These are phyloP conservation scores for Phytophthora fragariae DNA, from an alignment of 352 stramenopile genomes.

Conservation along the genomic window DNA sequence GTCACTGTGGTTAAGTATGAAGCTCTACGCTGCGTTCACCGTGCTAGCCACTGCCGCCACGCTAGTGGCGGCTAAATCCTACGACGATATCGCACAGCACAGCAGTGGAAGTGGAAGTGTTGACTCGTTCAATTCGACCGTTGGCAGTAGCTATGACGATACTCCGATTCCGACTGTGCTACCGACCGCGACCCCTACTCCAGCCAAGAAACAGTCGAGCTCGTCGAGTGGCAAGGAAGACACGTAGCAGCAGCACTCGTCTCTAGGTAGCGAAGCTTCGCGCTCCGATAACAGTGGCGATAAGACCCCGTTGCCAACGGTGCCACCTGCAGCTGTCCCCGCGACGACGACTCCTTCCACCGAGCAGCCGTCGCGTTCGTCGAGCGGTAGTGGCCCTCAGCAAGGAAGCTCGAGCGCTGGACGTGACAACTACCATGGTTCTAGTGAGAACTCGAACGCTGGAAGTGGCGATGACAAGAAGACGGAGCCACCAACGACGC, in stretches of 20 bases:
- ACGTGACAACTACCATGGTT: background rate
- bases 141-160: conserved; percentile 9
- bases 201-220: background rate
- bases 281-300: background rate
- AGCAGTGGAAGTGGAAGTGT: conserved; percentile 3
- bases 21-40: conserved; percentile 18
- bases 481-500: conserved; percentile 9
- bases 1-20: conserved; percentile 14
- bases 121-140: conserved; percentile 9
- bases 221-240: conserved; percentile 3
- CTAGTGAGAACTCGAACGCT: conserved; percentile 10
- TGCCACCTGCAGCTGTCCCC: conserved; percentile 1
- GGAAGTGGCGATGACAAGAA: conserved; percentile 14
- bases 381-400: background rate
- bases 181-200: conserved; percentile 23
- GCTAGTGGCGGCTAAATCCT: conserved; percentile 9
- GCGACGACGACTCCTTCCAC: conserved; percentile 2
- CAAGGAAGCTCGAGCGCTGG: conserved; percentile 3
- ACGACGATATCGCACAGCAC: conserved; percentile 11
- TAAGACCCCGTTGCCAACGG: conserved; percentile 6
- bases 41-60: conserved; percentile 16
- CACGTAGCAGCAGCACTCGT: conserved; percentile 9
- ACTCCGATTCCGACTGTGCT: conserved; percentile 11
- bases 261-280: conserved; percentile 1
- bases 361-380: conserved; percentile 9